These are phyloP conservation scores for Endocalyx cinctus DNA, from an alignment of 2,329 filamentous ascomycete genomes.

Conservation along the genomic window DNA sequence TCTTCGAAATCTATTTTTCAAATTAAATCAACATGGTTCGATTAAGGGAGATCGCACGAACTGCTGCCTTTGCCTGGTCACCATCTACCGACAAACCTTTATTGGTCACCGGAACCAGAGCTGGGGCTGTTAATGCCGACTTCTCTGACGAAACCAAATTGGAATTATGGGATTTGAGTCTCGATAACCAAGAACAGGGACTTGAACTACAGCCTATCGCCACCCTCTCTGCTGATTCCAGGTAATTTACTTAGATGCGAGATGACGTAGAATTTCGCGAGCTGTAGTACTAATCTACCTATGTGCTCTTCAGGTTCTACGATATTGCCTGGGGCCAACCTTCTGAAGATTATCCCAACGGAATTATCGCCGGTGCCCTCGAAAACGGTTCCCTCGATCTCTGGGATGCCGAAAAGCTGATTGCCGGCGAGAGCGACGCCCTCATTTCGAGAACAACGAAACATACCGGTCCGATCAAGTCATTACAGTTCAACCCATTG, in stretches of 20 bases:
- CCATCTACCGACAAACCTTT: slow-evolving; percentile 73
- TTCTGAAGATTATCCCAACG: slow-evolving; percentile 71
- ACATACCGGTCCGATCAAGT: slow-evolving; percentile 88
- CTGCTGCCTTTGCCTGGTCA: slow-evolving; percentile 96
- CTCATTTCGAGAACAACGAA: slow-evolving; percentile 82
- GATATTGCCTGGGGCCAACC: slow-evolving; percentile 92
- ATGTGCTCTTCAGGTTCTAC: slow-evolving; percentile 91
- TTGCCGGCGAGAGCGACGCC: slow-evolving; percentile 60
- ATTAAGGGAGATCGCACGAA: slow-evolving; percentile 92
- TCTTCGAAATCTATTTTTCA: no score
- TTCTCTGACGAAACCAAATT: slow-evolving; percentile 97
- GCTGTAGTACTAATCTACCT: no score
- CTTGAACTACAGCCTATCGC: slow-evolving; percentile 82
- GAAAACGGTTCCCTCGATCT: slow-evolving; percentile 92
- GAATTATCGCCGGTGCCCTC: slow-evolving; percentile 90
- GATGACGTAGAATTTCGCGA: no score
- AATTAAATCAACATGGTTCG: slow-evolving; percentile 77
- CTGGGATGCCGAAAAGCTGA: slow-evolving; percentile 78
- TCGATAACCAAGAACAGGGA: slow-evolving; percentile 71
- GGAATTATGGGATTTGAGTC: slow-evolving; percentile 89
- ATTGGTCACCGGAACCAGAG: slow-evolving; percentile 88
- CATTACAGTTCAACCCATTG: slow-evolving; percentile 93
- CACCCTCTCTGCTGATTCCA: slow-evolving; percentile 82
- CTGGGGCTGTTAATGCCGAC: slow-evolving; percentile 91
- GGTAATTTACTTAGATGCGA: slow-evolving; percentile 58